Evolutionary conservation across 2,329 filamentous ascomycete genomes (phyloP), one percentile per base, ranked within the genome.

Genomic region (Aureobasidium sp.): DNA sequence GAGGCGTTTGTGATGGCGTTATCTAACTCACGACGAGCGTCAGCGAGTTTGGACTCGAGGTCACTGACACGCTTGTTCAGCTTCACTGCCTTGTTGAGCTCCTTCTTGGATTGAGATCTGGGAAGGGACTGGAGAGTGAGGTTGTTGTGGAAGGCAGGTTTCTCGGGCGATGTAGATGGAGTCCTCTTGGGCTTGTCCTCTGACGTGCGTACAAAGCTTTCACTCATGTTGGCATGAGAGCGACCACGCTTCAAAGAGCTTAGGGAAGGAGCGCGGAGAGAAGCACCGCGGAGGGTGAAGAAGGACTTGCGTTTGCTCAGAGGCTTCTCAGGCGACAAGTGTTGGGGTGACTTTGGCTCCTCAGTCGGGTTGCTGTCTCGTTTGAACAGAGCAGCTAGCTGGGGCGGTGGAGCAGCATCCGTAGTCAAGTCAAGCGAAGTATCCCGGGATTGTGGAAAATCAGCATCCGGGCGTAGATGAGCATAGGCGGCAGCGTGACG

Each of bases 11-110:
- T 73, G 16, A 82, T 71, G 42, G 80, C 74, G 5, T 79, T 73
- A 34, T 77, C 74, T 29, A 86, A 76, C 69, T 86, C 80, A 53
- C 76, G 77, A 37, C 82, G 77, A 9, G 83, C 83, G 39, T 77
- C 76, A 16, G 81, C 74, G 32, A 86, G 76, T 68, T 86, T 85
- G 13, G 75, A 70, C 66, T 87, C 84, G 13, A 86, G 76, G 65
- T 86, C 79, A 65, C 82, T 85, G 34, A 86, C 83, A 57, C 82
- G 78, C 72, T 84, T 85, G 44, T 78, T 74, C 36, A 86, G 72
- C 64, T 83, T 84, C 62, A 79, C 75, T 66, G 86, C 81, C 66
- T 79, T 81, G 54, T 79, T 75, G 6, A 86, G 72, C 58, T 86
- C 83, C 66, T 79, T 81, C 67, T 80, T 81, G 3, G 81, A 84